These are phyloP conservation scores for Microcera coccophila DNA, from an alignment of 2,329 filamentous ascomycete species.

Conservation along the genomic window DNA sequence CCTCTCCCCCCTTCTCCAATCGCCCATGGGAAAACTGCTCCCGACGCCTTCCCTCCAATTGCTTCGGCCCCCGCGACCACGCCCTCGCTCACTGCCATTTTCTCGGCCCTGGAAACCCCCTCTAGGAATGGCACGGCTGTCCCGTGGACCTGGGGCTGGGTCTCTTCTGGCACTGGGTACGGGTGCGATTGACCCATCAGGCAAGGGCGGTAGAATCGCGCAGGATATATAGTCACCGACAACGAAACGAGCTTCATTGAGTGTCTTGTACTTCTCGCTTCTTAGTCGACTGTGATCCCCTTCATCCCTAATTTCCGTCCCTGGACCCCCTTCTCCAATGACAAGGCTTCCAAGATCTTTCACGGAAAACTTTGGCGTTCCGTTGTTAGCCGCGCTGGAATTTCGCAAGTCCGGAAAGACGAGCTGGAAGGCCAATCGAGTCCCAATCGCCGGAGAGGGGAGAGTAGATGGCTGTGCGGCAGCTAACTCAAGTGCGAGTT, in stretches of 20 bases:
- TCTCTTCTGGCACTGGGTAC: slow-evolving; percentile 39
- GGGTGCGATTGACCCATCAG: slow-evolving; percentile 70
- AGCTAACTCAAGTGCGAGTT: slow-evolving; percentile 74
- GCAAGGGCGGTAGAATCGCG: slow-evolving; percentile 70
- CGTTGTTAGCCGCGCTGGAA: slow-evolving; percentile 23
- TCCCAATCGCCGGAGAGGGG: slow-evolving; percentile 71
- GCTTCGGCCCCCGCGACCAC: slow-evolving; percentile 35
- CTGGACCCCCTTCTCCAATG: slow-evolving; percentile 57
- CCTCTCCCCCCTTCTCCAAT: slow-evolving; percentile 64
- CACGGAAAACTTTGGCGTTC: slow-evolving; percentile 59
- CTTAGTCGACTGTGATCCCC: slow-evolving; percentile 32
- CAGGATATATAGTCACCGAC: slow-evolving; percentile 86
- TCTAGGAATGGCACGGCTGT: slow-evolving; percentile 22
- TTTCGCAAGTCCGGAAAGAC: slow-evolving; percentile 71
- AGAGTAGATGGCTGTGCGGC: slow-evolving; percentile 62
- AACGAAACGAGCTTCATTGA: slow-evolving; percentile 75
- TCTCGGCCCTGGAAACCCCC: slow-evolving; percentile 24
- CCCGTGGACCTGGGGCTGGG: slow-evolving; percentile 15
- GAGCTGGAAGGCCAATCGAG: slow-evolving; percentile 80
- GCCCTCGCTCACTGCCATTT: slow-evolving; percentile 32
- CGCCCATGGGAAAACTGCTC: slow-evolving; percentile 46
- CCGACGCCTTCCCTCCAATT: slow-evolving; percentile 39
- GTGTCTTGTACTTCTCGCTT: slow-evolving; percentile 63
- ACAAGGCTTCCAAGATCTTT: slow-evolving; percentile 83
- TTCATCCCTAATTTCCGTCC: slow-evolving; percentile 39